Conservation (phyloP, 169 alveolate genomes). For the Fabrea salina region DNA sequence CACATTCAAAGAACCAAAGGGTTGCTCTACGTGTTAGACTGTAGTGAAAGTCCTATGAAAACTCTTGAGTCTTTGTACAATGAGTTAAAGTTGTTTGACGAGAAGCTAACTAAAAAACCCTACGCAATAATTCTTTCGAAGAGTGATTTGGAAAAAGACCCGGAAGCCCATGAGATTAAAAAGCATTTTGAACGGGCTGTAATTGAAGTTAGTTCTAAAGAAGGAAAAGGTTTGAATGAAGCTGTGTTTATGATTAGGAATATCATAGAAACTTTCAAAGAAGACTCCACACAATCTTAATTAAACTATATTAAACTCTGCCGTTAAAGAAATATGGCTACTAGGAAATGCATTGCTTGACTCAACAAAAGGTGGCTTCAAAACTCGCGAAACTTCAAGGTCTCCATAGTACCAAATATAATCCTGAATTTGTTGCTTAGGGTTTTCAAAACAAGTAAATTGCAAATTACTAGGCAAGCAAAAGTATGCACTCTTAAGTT, state of each 20-base stretch:
- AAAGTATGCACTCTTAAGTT: no score
- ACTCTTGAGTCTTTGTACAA: conserved; percentile 34
- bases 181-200: conserved; percentile 3
- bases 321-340: no score
- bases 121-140: conserved; percentile 52
- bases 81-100: conserved; percentile 38
- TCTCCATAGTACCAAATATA: no score
- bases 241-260: conserved; percentile 25
- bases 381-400: no score
- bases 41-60: conserved; percentile 29
- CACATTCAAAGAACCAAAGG: conserved; percentile 88
- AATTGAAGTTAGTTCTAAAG: conserved; percentile 1
- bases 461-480: no score
- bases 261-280: no score
- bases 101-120: conserved; percentile 41
- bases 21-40: conserved; percentile 62
- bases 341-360: no score
- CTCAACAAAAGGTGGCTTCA: no score
- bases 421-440: no score
- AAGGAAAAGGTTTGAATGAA: conserved; percentile 37
- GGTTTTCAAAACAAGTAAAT: no score
- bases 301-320: no score
- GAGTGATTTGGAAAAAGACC: conserved; percentile 43
- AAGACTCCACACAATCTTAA: no score
- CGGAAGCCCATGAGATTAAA: background rate